Evolutionary conservation across 164 flowering plant genomes (phyloP), one percentile per base, ranked within the genome.

Genomic region (Nymphaea colorata): DNA sequence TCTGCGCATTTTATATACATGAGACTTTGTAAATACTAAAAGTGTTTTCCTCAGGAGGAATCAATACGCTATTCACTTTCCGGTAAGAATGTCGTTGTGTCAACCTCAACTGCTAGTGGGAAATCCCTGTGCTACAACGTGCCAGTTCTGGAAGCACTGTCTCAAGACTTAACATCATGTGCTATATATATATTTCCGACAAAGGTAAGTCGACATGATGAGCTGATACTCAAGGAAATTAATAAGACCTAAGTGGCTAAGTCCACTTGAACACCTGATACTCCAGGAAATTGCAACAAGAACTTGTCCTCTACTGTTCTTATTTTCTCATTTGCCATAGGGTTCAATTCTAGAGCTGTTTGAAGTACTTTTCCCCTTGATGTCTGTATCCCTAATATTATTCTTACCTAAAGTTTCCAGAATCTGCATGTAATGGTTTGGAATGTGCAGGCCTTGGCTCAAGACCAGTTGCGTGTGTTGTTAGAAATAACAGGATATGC

Each of bases 51-150:
- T 25, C 78, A 94, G 97, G 93, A 87, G 36, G 91, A 87, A 69
- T 83, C 98, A 42, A 80, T 94, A 71, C 67, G 73, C 67, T 90
- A 93, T 68, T 88, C 90, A 43, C 87, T 89, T 71, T 71, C 86
- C 67, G 85, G 90, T 55, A 86, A 87, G 77, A 80, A 84, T 82
- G 95, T 94, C 65, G 86, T 84, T 64, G 93, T 94, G 51, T 87
- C 98, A 51, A 94, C 98, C 67, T 83, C 86, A 91, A 91, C 97
- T 67, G 91, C 98, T 5, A 94, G 98, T 79, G 98, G 98, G 69
- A 94, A 94, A 76, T 94, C 98, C 68, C 88, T 94, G 75, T 94
- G 98, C 78, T 94, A 88, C 76, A 94, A 94, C 76, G 57, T 94
- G 65, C 97, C 98, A 76, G 97, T 94, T 69, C 72, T 94, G 59